These are phyloP conservation scores for Paramyrothecium roridum DNA, from an alignment of 2,329 filamentous ascomycete species.

Conservation along the genomic window DNA sequence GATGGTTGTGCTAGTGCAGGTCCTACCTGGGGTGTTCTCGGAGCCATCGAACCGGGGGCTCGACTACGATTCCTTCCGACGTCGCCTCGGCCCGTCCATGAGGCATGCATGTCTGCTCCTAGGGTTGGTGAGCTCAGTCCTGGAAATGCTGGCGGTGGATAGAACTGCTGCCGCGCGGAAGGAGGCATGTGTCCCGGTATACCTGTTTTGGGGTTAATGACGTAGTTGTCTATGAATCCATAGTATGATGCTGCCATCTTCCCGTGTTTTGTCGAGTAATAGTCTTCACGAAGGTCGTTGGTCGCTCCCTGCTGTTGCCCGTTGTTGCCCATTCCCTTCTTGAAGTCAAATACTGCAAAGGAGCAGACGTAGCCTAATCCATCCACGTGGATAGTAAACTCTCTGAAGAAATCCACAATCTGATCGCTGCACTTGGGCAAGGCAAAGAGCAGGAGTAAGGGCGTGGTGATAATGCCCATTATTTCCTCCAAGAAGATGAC, in stretches of 20 bases:
- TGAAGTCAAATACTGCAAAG: slow-evolving; percentile 96
- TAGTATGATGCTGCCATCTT: slow-evolving; percentile 99
- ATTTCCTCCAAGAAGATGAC: slow-evolving; percentile 92
- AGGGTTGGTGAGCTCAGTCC: slow-evolving; percentile 62
- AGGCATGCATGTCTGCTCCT: slow-evolving; percentile 52
- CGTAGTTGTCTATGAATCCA: slow-evolving; percentile 91
- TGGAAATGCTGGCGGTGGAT: slow-evolving; percentile 73
- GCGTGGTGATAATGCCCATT: slow-evolving; percentile 86
- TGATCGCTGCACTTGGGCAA: slow-evolving; percentile 86
- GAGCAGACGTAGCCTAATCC: slow-evolving; percentile 95
- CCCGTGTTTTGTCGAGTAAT: slow-evolving; percentile 91
- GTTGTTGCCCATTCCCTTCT: slow-evolving; percentile 63
- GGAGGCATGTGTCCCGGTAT: slow-evolving; percentile 59
- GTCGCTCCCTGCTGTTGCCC: slow-evolving; percentile 32
- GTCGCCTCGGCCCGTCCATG: slow-evolving; percentile 37
- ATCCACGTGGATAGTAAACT: slow-evolving; percentile 96
- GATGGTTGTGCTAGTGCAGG: slow-evolving; percentile 49
- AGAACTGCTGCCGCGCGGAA: slow-evolving; percentile 54
- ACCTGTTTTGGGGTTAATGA: slow-evolving; percentile 67
- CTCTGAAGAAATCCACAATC: slow-evolving; percentile 95
- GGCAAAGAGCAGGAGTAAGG: slow-evolving; percentile 82
- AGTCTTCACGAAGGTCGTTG: slow-evolving; percentile 79
- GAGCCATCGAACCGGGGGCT: slow-evolving; percentile 22
- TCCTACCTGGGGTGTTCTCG: slow-evolving; percentile 25
- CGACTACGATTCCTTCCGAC: slow-evolving; percentile 42